Base-by-base conservation (phyloP, 805 yeast genomes). In the Yarrowia deformans region DNA sequence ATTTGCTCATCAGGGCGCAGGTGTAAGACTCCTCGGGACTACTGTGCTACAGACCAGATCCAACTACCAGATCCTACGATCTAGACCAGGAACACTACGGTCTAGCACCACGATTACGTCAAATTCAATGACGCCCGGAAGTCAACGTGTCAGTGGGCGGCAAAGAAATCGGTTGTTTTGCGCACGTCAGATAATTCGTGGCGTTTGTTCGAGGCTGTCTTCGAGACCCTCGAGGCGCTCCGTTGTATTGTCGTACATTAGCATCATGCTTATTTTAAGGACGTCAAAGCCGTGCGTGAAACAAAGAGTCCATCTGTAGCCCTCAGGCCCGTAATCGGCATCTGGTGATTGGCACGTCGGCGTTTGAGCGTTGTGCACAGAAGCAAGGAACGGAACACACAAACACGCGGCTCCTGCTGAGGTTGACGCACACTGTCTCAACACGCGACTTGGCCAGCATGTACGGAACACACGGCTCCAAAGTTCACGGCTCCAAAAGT, bases 211-310 rank as follows among this genome's bases (percentile, higher is more conserved):
- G 29, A 23, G 29, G 29, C 29, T 23, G 2, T 23, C 29, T 23
- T 23, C 29, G 29, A 23, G 29, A 4, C 29, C 29, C 29, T 23
- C 29, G 29, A 23, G 29, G 29, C n/a, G n/a, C 29, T 23, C 29
- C 19, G 18, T 48, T 29, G 37, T 48, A 48, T 48, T 32, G 37
- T 29, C 18, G 54, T 29, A 29, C 54, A 23, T 23, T 48, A 48
- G 37, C 54, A 48, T 49, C 54, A 32, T 49, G 37, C 54, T 49
- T 49, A 49, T 16, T 8, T 49, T 49, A 49, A 32, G 13, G 29
- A 32, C 37, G 58, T 37, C 43, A 35, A 52, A 52, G 56, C 56
- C 58, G 43, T 52, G 58, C 58, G 32, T 13, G 3, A 32, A 34
- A 52, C 58, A 52, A 52, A 35, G 56, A 35, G 19, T 9, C 7